Conservation (phyloP, 345 rosid species). For the Melastoma malabathricum region DNA sequence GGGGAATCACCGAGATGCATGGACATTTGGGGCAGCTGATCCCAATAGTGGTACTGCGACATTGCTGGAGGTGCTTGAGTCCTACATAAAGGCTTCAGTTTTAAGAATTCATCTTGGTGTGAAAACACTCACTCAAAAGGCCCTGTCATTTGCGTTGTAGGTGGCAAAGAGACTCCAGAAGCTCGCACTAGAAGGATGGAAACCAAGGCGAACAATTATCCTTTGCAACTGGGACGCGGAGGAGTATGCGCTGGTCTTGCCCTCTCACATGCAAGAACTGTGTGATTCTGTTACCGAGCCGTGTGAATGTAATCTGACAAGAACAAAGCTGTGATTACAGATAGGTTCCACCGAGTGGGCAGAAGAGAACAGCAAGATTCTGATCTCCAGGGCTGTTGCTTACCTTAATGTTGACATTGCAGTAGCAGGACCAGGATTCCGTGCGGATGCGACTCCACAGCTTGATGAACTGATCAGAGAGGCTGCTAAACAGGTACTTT, state of each 20-base stretch:
- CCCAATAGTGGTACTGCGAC: conserved; percentile 85
- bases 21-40: conserved; percentile 89
- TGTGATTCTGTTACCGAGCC: no score
- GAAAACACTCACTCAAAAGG: no score
- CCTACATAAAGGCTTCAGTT: no score
- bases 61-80: conserved; percentile 58
- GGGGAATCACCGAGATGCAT: conserved; percentile 89
- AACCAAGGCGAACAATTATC: conserved; percentile 57
- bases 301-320: background rate
- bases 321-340: conserved; percentile 19
- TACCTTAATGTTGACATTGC: conserved; percentile 62
- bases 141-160: conserved; percentile 25
- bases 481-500: conserved; percentile 52
- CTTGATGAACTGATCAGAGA: conserved; percentile 53
- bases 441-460: conserved; percentile 67
- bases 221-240: conserved; percentile 90
- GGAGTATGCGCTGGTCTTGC: conserved; percentile 70
- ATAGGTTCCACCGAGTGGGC: conserved; percentile 88
- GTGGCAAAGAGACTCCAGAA: conserved; percentile 52
- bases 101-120: no score
- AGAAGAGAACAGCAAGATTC: conserved; percentile 70
- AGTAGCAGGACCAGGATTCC: conserved; percentile 50
- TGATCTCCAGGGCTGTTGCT: conserved; percentile 60
- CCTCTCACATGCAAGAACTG: conserved; percentile 4
- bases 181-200: conserved; percentile 61